phyloP scores from a whole-genome alignment of 768 basidiomycete genomes.

The Termitomyces sp. region DNA sequence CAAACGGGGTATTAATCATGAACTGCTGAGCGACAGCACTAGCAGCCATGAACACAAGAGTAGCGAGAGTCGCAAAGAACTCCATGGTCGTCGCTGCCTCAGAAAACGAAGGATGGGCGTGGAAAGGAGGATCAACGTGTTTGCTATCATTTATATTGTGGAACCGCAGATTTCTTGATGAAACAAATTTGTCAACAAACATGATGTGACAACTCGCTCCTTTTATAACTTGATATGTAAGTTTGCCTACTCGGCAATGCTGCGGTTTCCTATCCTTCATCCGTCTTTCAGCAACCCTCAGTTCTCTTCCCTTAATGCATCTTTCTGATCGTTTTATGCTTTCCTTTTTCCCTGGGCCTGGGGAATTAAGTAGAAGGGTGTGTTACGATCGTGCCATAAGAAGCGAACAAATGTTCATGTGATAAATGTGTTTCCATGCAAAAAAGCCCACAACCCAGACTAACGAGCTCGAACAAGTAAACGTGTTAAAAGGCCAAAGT shows the following conservation, averaged over 20 bases:
- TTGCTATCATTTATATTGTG: constrained; percentile 16
- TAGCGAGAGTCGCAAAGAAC: constrained; percentile 32
- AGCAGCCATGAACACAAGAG: constrained; percentile 34
- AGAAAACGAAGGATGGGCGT: constrained; percentile 18
- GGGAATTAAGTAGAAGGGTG: not conserved
- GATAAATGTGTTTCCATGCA: constrained; percentile 6
- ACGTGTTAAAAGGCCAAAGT: constrained; percentile 52
- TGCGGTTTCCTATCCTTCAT: not conserved
- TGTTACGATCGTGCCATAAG: not conserved
- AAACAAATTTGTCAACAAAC: constrained; percentile 18
- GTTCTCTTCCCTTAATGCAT: not conserved
- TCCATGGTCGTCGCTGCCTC: constrained; percentile 39
- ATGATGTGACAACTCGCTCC: not conserved
- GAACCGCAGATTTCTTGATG: constrained; percentile 2
- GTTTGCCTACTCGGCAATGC: not conserved
- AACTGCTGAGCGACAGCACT: constrained; percentile 34
- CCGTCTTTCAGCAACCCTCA: not conserved
- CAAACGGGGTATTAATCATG: constrained; percentile 70
- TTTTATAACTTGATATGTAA: too few relatives aligned
- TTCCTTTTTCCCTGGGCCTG: not conserved
- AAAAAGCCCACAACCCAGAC: not conserved
- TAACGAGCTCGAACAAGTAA: constrained; percentile 22
- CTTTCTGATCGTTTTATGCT: not conserved
- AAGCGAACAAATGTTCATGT: constrained; percentile 1
- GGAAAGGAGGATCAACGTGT: constrained; percentile 18